A percentile compares a stretch with the other conserved stretches of the same genome.
phyloP scores from a whole-genome alignment of 345 rosid genomes.

The Citrus sinensis region DNA sequence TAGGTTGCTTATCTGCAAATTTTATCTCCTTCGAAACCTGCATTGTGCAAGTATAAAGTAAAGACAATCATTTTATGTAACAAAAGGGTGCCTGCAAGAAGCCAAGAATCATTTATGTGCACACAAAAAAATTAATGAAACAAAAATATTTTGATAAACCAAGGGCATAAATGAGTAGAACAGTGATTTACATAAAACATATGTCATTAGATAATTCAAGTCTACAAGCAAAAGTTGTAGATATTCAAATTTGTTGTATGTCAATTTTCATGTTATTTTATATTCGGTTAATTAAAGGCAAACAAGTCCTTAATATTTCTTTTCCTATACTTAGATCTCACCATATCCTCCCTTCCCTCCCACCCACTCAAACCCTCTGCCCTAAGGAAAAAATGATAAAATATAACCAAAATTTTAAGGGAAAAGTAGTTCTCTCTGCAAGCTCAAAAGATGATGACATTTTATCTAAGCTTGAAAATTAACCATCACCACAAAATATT shows the following conservation, averaged over 20 bases:
- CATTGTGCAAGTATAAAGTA: constrained; percentile 17
- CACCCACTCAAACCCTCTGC: too few species aligned
- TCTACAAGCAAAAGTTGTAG: not conserved
- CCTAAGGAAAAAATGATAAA: too few species aligned
- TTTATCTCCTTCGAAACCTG: constrained; percentile 97
- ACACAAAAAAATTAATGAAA: not conserved
- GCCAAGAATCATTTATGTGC: not conserved
- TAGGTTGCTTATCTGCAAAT: constrained; percentile 95
- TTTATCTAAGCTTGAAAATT: not conserved
- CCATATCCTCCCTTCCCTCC: too few species aligned
- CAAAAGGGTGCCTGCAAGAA: not conserved
- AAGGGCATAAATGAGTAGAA: not conserved
- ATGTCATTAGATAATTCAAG: not conserved
- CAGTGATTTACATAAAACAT: not conserved
- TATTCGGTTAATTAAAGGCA: too few species aligned
- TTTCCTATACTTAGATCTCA: too few species aligned
- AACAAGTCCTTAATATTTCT: too few species aligned
- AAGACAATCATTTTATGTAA: constrained; percentile 4
- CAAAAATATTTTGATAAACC: not conserved
- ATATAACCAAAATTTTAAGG: too few species aligned
- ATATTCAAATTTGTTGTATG: not conserved
- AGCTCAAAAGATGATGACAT: not conserved
- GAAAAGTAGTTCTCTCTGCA: not conserved
- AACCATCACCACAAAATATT: not conserved
- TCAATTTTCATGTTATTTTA: too few species aligned